Conservation (phyloP, 2,329 filamentous ascomycete genomes). For the Fusarium multiceps region DNA sequence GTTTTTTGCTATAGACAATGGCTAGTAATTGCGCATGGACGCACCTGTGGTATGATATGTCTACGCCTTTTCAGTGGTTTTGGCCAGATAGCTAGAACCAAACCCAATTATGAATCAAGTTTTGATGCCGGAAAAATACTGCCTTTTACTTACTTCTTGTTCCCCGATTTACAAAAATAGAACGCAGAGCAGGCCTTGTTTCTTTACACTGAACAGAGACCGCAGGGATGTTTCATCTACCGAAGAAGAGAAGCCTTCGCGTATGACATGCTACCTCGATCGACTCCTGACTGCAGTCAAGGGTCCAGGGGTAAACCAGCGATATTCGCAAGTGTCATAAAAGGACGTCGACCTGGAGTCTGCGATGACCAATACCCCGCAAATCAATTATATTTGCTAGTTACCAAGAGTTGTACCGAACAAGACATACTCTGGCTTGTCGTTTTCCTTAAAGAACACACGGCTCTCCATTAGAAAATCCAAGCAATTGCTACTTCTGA, state of each 20-base stretch:
- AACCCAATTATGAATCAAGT: slow-evolving; percentile 23
- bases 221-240: neutral
- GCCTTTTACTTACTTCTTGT: neutral
- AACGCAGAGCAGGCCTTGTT: neutral
- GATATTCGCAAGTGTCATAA: neutral
- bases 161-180: neutral
- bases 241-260: neutral
- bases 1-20: slow-evolving; percentile 44
- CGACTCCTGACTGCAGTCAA: neutral
- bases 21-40: slow-evolving; percentile 37
- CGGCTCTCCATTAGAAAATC: neutral
- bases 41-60: slow-evolving; percentile 33
- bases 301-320: neutral
- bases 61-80: slow-evolving; percentile 14
- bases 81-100: slow-evolving; percentile 25
- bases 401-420: neutral
- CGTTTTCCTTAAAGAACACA: neutral
- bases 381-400: neutral
- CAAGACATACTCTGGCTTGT: neutral
- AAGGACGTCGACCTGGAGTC: neutral
- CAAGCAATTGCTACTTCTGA: neutral
- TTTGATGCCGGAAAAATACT: slow-evolving; percentile 12
- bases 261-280: neutral
- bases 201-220: neutral
- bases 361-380: neutral